A percentile compares a stretch with the other conserved stretches of the same genome.
Evolutionary conservation across 2,329 filamentous ascomycete genomes (phyloP).

Genomic region (Botrytis sinoallii): DNA sequence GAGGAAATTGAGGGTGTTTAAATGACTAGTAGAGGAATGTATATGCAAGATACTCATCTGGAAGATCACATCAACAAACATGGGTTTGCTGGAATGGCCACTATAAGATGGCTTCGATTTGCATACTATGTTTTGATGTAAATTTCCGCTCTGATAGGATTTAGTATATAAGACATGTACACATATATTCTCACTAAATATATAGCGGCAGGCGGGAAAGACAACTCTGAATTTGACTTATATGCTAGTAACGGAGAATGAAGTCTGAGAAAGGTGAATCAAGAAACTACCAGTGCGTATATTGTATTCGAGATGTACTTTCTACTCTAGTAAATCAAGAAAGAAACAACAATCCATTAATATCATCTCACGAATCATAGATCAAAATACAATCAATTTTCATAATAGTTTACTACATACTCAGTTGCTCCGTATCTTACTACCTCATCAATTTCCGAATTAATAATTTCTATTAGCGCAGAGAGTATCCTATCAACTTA

Average conservation of each 20-base stretch:
- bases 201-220: no score
- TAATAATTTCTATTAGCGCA: accelerated
- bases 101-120: neutral
- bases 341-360: neutral
- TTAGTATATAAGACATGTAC: neutral
- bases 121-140: neutral
- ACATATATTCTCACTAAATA: neutral
- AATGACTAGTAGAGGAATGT: neutral
- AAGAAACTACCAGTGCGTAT: no score
- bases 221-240: no score
- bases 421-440: neutral
- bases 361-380: neutral
- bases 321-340: neutral
- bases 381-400: neutral
- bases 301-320: neutral
- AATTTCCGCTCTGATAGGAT: neutral
- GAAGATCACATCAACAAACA: neutral
- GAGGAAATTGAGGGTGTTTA: neutral
- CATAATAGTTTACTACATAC: neutral
- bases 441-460: neutral
- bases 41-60: neutral
- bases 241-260: no score
- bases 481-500: neutral
- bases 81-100: neutral
- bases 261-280: no score